These are phyloP conservation scores for apple (Malus domestica) DNA, from an alignment of 306 rosid genomes.

Conservation along the genomic window DNA sequence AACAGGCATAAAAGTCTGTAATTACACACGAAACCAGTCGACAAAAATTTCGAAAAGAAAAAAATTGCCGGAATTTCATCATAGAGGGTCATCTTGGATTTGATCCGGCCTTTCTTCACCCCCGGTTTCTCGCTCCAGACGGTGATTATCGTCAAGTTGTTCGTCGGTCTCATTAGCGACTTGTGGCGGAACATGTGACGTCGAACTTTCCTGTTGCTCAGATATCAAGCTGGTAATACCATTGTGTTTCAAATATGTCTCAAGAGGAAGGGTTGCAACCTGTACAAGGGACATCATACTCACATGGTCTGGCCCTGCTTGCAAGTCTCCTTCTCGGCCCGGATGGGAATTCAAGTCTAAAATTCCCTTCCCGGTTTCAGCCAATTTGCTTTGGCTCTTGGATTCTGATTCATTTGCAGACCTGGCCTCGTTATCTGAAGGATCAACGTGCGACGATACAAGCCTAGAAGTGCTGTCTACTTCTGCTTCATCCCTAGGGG, in stretches of 20 bases:
- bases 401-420: slow-evolving; percentile 51
- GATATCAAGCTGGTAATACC: slow-evolving; percentile 76
- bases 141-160: slow-evolving; percentile 41
- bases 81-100: slow-evolving; percentile 40
- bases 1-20: slow-evolving; percentile 8
- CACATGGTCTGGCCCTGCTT: slow-evolving; percentile 34
- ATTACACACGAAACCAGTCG: slow-evolving; percentile 11
- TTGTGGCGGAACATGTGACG: slow-evolving; percentile 48
- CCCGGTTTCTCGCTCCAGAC: slow-evolving; percentile 49
- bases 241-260: slow-evolving; percentile 72
- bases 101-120: slow-evolving; percentile 54
- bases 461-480: slow-evolving; percentile 61
- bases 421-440: slow-evolving; percentile 57
- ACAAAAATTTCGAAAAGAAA: neutral
- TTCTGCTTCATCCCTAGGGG: slow-evolving; percentile 66
- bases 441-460: slow-evolving; percentile 49
- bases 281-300: slow-evolving; percentile 83
- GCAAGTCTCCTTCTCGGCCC: slow-evolving; percentile 48
- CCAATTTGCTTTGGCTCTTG: slow-evolving; percentile 50
- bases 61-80: slow-evolving; percentile 18
- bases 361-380: slow-evolving; percentile 59
- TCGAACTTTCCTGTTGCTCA: slow-evolving; percentile 62
- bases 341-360: slow-evolving; percentile 84
- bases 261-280: slow-evolving; percentile 79
- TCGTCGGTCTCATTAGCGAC: slow-evolving; percentile 58